phyloP scores from a whole-genome alignment of 192 early-diverging fungal species.

The Coemansia sp. region DNA sequence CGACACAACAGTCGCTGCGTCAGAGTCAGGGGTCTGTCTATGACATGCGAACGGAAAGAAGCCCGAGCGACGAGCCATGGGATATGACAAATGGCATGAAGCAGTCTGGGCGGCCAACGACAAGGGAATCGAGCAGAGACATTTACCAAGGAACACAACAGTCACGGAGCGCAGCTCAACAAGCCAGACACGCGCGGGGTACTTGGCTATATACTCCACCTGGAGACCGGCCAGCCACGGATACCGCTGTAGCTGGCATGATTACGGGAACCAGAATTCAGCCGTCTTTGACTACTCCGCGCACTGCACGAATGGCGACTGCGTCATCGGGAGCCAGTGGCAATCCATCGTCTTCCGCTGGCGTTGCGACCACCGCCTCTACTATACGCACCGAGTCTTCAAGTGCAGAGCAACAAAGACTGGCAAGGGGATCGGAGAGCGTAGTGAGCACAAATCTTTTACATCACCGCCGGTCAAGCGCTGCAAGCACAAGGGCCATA shows the following conservation, averaged over 20 bases:
- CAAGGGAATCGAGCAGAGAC: not conserved
- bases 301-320: not conserved
- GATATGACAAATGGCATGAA: not conserved
- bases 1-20: not conserved
- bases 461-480: slow-evolving; percentile 7
- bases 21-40: slow-evolving; percentile 1
- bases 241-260: not conserved
- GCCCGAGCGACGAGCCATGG: not conserved
- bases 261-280: not conserved
- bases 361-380: not conserved
- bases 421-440: not conserved
- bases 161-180: slow-evolving; percentile 1
- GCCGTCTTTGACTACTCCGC: not conserved
- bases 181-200: slow-evolving; percentile 5
- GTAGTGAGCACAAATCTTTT: not conserved
- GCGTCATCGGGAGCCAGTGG: not conserved
- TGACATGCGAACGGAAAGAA: not conserved
- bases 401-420: slow-evolving; percentile 6
- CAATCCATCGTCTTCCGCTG: not conserved
- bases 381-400: slow-evolving; percentile 1
- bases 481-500: slow-evolving; percentile 4
- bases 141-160: not conserved
- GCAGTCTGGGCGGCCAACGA: not conserved
- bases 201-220: slow-evolving; percentile 31
- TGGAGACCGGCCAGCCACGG: slow-evolving; percentile 14